These are phyloP conservation scores for Nidularia pulvinata DNA, from an alignment of 768 basidiomycete species.

Conservation along the genomic window DNA sequence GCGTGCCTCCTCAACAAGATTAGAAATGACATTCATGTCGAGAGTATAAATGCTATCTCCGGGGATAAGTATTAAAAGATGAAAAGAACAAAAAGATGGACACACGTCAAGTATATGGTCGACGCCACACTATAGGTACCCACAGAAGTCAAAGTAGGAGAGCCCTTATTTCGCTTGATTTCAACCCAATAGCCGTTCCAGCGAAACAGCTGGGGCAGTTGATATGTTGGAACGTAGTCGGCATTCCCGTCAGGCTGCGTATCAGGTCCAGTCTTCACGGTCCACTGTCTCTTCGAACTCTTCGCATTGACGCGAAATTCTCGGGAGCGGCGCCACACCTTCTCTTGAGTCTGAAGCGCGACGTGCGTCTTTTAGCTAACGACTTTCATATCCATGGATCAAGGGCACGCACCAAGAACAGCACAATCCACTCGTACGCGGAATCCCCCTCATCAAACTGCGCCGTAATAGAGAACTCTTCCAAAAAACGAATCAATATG, in stretches of 20 bases:
- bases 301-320: conserved; percentile 40
- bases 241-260: conserved; percentile 22
- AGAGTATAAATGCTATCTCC: conserved; percentile 37
- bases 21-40: conserved; percentile 35
- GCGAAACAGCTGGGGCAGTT: conserved; percentile 36
- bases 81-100: conserved; percentile 4
- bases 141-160: conserved; percentile 3
- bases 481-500: neutral
- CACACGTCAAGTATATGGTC: conserved; percentile 31
- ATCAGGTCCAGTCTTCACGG: conserved; percentile 21
- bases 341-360: conserved; percentile 31
- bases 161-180: conserved; percentile 18
- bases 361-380: neutral
- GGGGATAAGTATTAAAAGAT: neutral
- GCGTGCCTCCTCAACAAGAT: conserved; percentile 40
- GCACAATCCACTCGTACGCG: conserved; percentile 39
- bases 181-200: conserved; percentile 45
- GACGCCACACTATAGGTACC: conserved; percentile 7
- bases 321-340: conserved; percentile 37
- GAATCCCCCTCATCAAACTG: conserved; percentile 37
- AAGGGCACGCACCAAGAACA: conserved; percentile 27
- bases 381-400: neutral
- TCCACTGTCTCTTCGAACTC: conserved; percentile 38
- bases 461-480: conserved; percentile 36
- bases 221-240: conserved; percentile 41